A percentile compares a stretch with the other conserved stretches of the same genome.
These are phyloP conservation scores for Apostasia ramifera DNA, from an alignment of 106 monocot species.

Conservation along the genomic window DNA sequence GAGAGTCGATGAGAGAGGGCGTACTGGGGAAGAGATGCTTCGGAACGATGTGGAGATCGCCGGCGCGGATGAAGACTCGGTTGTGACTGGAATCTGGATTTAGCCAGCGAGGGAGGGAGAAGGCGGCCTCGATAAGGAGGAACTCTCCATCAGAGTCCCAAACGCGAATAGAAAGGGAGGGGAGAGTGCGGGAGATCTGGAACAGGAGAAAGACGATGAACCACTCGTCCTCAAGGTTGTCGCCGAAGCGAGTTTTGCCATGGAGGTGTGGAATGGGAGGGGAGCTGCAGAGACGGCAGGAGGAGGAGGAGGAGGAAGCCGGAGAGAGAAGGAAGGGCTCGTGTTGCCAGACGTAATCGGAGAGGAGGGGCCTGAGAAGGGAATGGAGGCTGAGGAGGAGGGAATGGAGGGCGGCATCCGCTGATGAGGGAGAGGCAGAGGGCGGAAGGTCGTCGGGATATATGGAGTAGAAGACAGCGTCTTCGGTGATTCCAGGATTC, in stretches of 20 bases:
- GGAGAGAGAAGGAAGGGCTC: conserved; percentile 51
- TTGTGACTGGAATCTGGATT: conserved; percentile 52
- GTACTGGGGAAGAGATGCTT: conserved; percentile 14
- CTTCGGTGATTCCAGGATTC: conserved; percentile 21
- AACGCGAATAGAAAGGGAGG: conserved; percentile 39
- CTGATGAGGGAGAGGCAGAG: conserved; percentile 7
- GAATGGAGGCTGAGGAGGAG: conserved; percentile 34
- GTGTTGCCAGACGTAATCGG: conserved; percentile 73
- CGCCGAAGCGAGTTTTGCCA: conserved; percentile 67
- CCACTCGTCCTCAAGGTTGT: conserved; percentile 96
- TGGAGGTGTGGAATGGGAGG: conserved; percentile 58
- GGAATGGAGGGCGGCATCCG: conserved; percentile 8
- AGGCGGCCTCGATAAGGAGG: conserved; percentile 92
- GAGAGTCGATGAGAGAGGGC: conserved; percentile 32
- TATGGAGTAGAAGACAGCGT: conserved; percentile 45
- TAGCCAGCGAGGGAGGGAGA: conserved; percentile 67
- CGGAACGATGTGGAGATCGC: conserved; percentile 66
- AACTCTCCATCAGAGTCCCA: conserved; percentile 96
- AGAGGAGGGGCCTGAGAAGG: conserved; percentile 16
- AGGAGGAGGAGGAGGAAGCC: conserved; percentile 11
- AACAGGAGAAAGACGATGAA: conserved; percentile 68
- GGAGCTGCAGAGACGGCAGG: conserved; percentile 27
- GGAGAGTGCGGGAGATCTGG: conserved; percentile 34
- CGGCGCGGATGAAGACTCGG: conserved; percentile 69
- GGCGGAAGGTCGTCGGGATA: conserved; percentile 22